Evolutionary conservation across 2,329 filamentous ascomycete genomes (phyloP).

Genomic region (Xylariaceae sp.): DNA sequence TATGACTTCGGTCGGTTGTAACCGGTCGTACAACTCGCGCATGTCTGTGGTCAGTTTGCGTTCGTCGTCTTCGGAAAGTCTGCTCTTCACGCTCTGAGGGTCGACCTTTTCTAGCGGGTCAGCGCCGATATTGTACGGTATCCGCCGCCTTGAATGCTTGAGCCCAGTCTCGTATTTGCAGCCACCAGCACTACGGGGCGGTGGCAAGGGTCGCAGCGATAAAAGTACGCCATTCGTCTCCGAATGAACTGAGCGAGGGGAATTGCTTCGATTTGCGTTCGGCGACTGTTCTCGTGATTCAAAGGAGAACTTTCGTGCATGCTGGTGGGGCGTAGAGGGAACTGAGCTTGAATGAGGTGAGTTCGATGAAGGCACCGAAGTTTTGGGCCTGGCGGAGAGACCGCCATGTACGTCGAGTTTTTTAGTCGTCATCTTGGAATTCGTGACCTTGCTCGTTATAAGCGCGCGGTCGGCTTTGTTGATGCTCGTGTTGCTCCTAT

Average conservation of each 20-base stretch:
- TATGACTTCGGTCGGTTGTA: constrained; percentile 76
- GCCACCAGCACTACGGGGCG: constrained; percentile 43
- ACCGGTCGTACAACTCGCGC: constrained; percentile 73
- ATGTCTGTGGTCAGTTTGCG: constrained; percentile 74
- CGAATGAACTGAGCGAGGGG: constrained; percentile 83
- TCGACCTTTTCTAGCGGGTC: constrained; percentile 70
- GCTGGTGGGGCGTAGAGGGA: constrained; percentile 87
- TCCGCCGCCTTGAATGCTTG: constrained; percentile 74
- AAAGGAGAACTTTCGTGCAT: constrained; percentile 74
- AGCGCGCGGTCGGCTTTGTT: constrained; percentile 58
- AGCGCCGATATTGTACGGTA: constrained; percentile 86
- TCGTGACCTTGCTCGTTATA: constrained; percentile 51
- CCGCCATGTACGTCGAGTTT: constrained; percentile 33
- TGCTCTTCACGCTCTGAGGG: constrained; percentile 65
- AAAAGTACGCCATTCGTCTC: constrained; percentile 74
- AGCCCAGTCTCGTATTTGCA: constrained; percentile 89
- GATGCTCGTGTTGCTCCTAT: constrained; percentile 50
- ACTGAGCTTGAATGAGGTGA: constrained; percentile 75
- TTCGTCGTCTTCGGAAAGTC: constrained; percentile 67
- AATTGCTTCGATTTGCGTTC: constrained; percentile 68
- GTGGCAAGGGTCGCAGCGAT: constrained; percentile 60
- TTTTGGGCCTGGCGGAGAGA: constrained; percentile 25
- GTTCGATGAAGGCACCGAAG: constrained; percentile 37
- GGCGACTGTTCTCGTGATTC: constrained; percentile 77
- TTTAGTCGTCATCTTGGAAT: constrained; percentile 46